Conservation (phyloP, 2,329 filamentous ascomycete genomes). For the Aspergillus novofumigatus region DNA sequence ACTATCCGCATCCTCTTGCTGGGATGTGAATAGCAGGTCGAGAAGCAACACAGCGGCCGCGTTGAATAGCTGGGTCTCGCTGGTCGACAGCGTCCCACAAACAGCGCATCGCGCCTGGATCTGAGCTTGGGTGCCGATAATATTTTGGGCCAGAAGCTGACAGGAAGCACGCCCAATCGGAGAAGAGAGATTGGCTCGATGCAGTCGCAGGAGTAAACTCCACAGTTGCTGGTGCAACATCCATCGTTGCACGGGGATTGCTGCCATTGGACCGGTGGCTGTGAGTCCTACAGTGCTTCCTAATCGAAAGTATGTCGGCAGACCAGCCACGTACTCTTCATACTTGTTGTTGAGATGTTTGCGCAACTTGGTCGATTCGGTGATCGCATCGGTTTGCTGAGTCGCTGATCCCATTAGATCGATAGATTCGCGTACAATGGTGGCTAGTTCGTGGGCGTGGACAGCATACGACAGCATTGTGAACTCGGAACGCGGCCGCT, state of each 20-base stretch:
- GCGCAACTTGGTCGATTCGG: not conserved
- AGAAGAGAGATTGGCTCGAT: slow-evolving; percentile 6
- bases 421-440: not conserved
- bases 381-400: not conserved
- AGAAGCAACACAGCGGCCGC: not conserved
- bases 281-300: slow-evolving; percentile 11
- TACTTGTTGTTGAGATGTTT: slow-evolving; percentile 1
- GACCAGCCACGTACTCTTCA: slow-evolving; percentile 4
- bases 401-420: not conserved
- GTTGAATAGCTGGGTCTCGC: slow-evolving; percentile 1
- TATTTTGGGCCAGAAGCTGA: slow-evolving; percentile 10
- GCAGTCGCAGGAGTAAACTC: slow-evolving; percentile 13
- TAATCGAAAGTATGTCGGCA: slow-evolving; percentile 11
- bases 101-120: slow-evolving; percentile 8
- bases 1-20: not conserved
- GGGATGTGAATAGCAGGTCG: not conserved
- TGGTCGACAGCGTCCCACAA: slow-evolving; percentile 5
- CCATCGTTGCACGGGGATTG: slow-evolving; percentile 13
- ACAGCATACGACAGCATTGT: not conserved
- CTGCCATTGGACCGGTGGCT: slow-evolving; percentile 9
- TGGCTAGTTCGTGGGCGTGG: not conserved
- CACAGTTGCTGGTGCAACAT: slow-evolving; percentile 18
- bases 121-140: slow-evolving; percentile 6
- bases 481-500: not conserved
- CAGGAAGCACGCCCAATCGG: slow-evolving; percentile 2